Conservation (phyloP, 371 early-diverging fungal genomes). For the Blakeslea trispora region DNA sequence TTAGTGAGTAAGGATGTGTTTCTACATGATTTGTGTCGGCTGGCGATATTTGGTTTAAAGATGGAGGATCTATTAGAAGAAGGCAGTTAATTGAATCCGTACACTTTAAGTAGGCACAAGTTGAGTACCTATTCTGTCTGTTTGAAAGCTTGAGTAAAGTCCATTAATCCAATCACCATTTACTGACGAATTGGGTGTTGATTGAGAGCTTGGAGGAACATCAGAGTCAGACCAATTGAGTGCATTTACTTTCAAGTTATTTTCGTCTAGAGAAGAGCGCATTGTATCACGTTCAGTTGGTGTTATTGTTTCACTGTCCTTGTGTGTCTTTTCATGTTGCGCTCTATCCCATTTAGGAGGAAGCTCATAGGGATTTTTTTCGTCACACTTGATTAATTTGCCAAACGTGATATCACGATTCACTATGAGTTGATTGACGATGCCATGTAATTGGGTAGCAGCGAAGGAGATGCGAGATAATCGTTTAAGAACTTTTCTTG, state of each 20-base stretch:
- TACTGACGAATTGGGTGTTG: slow-evolving; percentile 26
- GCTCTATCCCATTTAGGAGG: too few relatives aligned
- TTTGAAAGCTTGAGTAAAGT: slow-evolving; percentile 31
- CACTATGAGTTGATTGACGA: slow-evolving; percentile 31
- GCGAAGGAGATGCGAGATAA: slow-evolving; percentile 31
- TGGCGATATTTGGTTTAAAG: not conserved
- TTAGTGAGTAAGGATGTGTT: slow-evolving; percentile 32
- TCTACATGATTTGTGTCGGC: slow-evolving; percentile 4
- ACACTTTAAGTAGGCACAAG: slow-evolving; percentile 2
- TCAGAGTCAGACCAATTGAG: slow-evolving; percentile 21
- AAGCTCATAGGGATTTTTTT: not conserved
- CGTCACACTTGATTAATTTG: slow-evolving; percentile 7
- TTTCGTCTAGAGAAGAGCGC: too few relatives aligned
- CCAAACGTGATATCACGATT: slow-evolving; percentile 31
- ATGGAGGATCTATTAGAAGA: too few relatives aligned
- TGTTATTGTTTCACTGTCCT: not conserved
- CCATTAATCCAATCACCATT: slow-evolving; percentile 50
- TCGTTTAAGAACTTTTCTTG: slow-evolving; percentile 32
- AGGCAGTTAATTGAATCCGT: not conserved
- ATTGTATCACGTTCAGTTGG: not conserved
- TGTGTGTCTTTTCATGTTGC: slow-evolving; percentile 8
- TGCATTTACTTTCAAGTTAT: too few relatives aligned
- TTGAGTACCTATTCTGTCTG: slow-evolving; percentile 5
- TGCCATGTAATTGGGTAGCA: slow-evolving; percentile 24
- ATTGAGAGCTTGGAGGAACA: slow-evolving; percentile 18